Evolutionary conservation across 2,329 filamentous ascomycete genomes (phyloP), one percentile per base, ranked within the genome.

Genomic region (Fonsecaea pugnacius): DNA sequence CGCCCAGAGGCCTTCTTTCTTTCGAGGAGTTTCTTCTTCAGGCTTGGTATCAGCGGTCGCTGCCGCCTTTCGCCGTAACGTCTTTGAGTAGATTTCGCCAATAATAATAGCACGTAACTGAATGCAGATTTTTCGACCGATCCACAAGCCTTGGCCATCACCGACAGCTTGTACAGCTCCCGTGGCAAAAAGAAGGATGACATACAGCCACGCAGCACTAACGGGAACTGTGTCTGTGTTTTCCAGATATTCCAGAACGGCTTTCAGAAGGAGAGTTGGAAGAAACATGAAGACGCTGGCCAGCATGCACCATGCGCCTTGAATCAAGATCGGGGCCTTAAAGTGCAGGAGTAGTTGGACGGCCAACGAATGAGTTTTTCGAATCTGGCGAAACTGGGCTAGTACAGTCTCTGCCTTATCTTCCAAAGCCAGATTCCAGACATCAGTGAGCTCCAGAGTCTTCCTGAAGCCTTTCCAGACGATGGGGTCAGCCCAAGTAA

Each of bases 41-140:
- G 95, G 81, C 0, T 89, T 83, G 59, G 89, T 88, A 70, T 98
- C 92, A 40, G 83, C 84, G 18, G 88, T 86, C 8, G 93, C 88
- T 24, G 92, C 89, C 18, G 92, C 94, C 77, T 96, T 96, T 71
- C 95, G 89, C 68, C 96, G 88, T 18, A 99, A 84, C 1, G 95
- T 92, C 79, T 99, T 99, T 63, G 92, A 91, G 75, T 99, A 99
- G 53, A 99, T 95, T 73, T 99, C 95, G 61, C 95, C 95, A 70
- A 99, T 92, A 67, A 99, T 92, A 73, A 99, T 95, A 57, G 95
- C 93, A 67, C 94, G 90, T 50, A 98, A 84, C 67, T 92, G 89
- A 72, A 99, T 94, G 78, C 93, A 97, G 67, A 98, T 91, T 77
- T 92, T 96, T 62, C 95, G 89, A 16, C 95, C 95, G 64, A 96